phyloP scores from a whole-genome alignment of 371 early-diverging fungal genomes.

The Mucor lusitanicus region DNA sequence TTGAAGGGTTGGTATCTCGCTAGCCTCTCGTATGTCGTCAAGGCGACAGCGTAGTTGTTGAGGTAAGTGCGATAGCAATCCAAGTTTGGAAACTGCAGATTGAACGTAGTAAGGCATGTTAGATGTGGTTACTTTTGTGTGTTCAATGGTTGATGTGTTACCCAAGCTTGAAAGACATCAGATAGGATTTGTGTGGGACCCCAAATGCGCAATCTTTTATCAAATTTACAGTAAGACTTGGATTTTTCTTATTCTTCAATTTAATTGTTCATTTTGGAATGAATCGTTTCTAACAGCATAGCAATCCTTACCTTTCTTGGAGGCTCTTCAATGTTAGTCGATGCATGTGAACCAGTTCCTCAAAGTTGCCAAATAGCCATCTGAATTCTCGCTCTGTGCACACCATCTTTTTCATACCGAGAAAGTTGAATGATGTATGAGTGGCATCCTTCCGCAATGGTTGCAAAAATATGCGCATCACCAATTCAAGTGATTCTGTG shows the following conservation, averaged over 20 bases:
- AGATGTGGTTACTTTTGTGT: neutral
- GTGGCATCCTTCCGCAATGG: constrained; percentile 36
- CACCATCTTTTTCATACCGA: constrained; percentile 39
- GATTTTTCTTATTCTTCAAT: neutral
- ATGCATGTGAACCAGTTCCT: constrained; percentile 36
- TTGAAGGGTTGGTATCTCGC: constrained; percentile 46
- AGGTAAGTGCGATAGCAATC: constrained; percentile 37
- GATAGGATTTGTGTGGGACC: constrained; percentile 38
- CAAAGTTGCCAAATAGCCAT: constrained; percentile 49
- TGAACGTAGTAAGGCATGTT: neutral
- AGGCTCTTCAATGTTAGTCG: constrained; percentile 28
- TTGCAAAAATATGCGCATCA: constrained; percentile 27
- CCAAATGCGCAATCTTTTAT: constrained; percentile 31
- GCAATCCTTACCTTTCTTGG: constrained; percentile 35
- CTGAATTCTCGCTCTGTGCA: constrained; percentile 46
- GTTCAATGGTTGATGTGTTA: constrained; percentile 3
- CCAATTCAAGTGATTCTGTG: constrained; percentile 35
- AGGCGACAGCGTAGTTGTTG: constrained; percentile 39
- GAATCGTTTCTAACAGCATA: neutral
- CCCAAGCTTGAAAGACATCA: constrained; percentile 33
- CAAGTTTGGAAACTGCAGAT: constrained; percentile 37
- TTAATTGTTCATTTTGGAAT: neutral
- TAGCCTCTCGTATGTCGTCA: constrained; percentile 46
- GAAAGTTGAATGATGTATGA: constrained; percentile 33
- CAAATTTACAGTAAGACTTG: constrained; percentile 5